phyloP scores from a whole-genome alignment of 2,329 filamentous ascomycete genomes.

The Lachnellula hyalina region DNA sequence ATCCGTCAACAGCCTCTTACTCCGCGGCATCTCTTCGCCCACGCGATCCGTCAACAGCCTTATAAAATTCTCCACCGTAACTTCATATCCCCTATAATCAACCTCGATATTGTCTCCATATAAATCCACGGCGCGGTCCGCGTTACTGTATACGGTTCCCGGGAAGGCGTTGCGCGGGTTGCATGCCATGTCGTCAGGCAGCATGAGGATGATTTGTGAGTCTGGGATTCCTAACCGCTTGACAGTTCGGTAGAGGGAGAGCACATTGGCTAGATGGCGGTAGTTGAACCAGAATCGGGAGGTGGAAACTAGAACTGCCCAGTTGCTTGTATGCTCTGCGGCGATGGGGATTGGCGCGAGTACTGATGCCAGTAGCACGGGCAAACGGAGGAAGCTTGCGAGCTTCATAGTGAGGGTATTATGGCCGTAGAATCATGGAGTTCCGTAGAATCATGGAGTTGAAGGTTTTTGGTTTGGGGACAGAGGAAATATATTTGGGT shows the following conservation, averaged over 20 bases:
- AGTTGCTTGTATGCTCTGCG: slow-evolving; percentile 92
- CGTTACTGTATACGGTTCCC: slow-evolving; percentile 97
- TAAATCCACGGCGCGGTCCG: slow-evolving; percentile 87
- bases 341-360: slow-evolving; percentile 36
- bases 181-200: slow-evolving; percentile 99
- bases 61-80: slow-evolving; percentile 98
- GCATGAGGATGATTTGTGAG: slow-evolving; percentile 98
- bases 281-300: slow-evolving; percentile 99
- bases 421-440: neutral
- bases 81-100: slow-evolving; percentile 95
- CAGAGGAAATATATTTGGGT: neutral
- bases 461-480: neutral
- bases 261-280: slow-evolving; percentile 92
- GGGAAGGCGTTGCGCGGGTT: slow-evolving; percentile 98
- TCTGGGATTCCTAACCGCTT: slow-evolving; percentile 97
- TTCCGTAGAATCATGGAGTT: neutral
- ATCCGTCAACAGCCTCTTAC: slow-evolving; percentile 89
- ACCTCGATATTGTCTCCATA: slow-evolving; percentile 99
- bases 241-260: slow-evolving; percentile 95
- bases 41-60: slow-evolving; percentile 89
- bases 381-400: slow-evolving; percentile 32
- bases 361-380: slow-evolving; percentile 44
- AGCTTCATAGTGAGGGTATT: slow-evolving; percentile 44
- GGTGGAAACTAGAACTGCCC: slow-evolving; percentile 97
- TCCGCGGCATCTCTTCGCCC: slow-evolving; percentile 88